Conservation (phyloP, 2,329 filamentous ascomycete genomes). For the Aspergillaceae sp. region DNA sequence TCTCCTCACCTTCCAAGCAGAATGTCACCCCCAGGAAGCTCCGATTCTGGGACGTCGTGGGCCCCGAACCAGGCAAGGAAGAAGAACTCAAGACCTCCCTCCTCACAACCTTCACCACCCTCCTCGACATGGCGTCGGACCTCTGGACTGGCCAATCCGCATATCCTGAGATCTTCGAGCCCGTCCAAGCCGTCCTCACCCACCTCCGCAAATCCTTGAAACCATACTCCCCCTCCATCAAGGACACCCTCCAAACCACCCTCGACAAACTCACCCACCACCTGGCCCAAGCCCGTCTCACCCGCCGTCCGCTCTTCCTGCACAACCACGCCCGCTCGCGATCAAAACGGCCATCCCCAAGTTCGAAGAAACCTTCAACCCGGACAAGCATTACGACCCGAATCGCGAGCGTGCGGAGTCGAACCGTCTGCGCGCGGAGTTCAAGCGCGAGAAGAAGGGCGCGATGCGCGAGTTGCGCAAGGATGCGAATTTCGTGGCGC, state of each 20-base stretch:
- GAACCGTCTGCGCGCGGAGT: constrained; percentile 76
- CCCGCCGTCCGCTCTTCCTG: constrained; percentile 71
- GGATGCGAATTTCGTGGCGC: constrained; percentile 86
- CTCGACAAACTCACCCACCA: constrained; percentile 31
- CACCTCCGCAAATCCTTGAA: constrained; percentile 51
- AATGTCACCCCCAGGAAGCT: constrained; percentile 43
- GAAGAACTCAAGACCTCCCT: constrained; percentile 51
- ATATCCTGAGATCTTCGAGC: constrained; percentile 70
- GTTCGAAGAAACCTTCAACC: constrained; percentile 93
- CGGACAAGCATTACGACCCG: constrained; percentile 93
- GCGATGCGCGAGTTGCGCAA: constrained; percentile 90
- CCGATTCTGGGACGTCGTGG: constrained; percentile 49
- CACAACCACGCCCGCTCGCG: constrained; percentile 81
- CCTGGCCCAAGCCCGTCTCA: constrained; percentile 52
- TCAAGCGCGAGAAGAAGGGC: constrained; percentile 92
- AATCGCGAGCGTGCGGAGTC: constrained; percentile 81
- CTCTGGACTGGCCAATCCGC: constrained; percentile 65
- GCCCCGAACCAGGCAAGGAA: constrained; percentile 12
- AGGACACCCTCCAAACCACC: constrained; percentile 20
- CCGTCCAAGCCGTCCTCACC: constrained; percentile 50
- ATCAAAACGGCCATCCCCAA: constrained; percentile 86
- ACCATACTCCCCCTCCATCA: constrained; percentile 34
- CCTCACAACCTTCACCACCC: constrained; percentile 52
- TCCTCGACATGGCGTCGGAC: constrained; percentile 61
- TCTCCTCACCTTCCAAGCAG: constrained; percentile 25